Percentiles rank a stretch among this genome's conserved stretches.
Evolutionary conservation across 2,329 filamentous ascomycete genomes (phyloP).

Genomic region (Myriosclerotinia curreyana): DNA sequence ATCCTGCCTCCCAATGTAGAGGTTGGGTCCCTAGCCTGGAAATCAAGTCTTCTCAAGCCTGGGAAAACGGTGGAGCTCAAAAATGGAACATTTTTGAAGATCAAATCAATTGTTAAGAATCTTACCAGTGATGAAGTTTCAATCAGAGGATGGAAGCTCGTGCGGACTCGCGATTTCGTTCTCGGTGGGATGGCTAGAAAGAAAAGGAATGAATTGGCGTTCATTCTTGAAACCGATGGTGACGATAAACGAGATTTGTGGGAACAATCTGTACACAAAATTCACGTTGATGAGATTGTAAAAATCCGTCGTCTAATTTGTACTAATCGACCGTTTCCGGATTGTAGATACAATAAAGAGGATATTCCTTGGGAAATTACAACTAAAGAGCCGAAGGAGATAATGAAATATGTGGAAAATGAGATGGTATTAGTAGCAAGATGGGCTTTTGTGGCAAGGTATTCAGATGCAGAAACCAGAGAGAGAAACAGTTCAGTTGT

Average conservation of each 20-base stretch:
- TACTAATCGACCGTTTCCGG: slow-evolving; percentile 54
- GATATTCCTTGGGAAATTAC: slow-evolving; percentile 23
- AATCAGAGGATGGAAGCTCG: slow-evolving; percentile 45
- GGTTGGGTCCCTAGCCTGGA: slow-evolving; percentile 36
- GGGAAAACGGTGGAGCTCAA: slow-evolving; percentile 30
- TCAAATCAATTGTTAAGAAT: slow-evolving; percentile 32
- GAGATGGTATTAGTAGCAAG: slow-evolving; percentile 21
- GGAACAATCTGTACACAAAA: slow-evolving; percentile 44
- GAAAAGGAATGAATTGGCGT: slow-evolving; percentile 47
- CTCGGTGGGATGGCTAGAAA: slow-evolving; percentile 38
- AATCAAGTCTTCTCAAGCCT: slow-evolving; percentile 29
- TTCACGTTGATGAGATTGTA: slow-evolving; percentile 43
- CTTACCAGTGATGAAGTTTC: slow-evolving; percentile 30
- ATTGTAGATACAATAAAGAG: slow-evolving; percentile 24
- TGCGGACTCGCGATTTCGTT: slow-evolving; percentile 37
- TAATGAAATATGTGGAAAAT: slow-evolving; percentile 6
- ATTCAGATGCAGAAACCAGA: slow-evolving; percentile 6
- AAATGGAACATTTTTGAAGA: slow-evolving; percentile 42
- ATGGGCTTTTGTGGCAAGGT: slow-evolving; percentile 16
- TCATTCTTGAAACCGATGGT: slow-evolving; percentile 40
- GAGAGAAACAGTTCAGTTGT: not conserved
- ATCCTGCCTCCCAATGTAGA: slow-evolving; percentile 36
- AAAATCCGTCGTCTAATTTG: slow-evolving; percentile 45
- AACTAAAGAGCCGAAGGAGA: not conserved
- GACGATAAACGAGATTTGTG: slow-evolving; percentile 39